A percentile compares a stretch with the other conserved stretches of the same genome.
These are phyloP conservation scores for Suhomyces pyralidae DNA, from an alignment of 805 yeast genomes.

Conservation along the genomic window DNA sequence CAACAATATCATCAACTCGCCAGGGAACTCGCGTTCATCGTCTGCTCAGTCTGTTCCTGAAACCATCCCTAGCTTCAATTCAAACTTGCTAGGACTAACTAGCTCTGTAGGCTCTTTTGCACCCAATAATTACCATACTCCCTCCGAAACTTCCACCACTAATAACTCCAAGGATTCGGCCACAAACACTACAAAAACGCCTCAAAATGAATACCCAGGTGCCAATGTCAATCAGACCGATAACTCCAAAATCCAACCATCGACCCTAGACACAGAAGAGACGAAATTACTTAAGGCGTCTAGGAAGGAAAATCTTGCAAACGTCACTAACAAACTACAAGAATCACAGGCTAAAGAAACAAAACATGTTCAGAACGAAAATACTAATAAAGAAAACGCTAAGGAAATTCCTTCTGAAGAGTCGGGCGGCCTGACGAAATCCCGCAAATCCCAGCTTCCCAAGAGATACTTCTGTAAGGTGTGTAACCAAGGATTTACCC, in stretches of 20 bases:
- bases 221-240: neutral
- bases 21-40: neutral
- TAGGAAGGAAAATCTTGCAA: neutral
- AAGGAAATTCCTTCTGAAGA: neutral
- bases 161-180: neutral
- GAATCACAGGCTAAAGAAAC: too few relatives aligned
- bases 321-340: neutral
- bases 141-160: neutral
- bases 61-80: neutral
- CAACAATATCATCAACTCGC: neutral
- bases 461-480: slow-evolving; percentile 50
- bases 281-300: neutral
- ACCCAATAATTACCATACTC: neutral
- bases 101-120: neutral
- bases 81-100: neutral
- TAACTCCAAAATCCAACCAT: neutral
- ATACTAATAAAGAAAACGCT: too few relatives aligned
- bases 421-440: neutral
- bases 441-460: slow-evolving; percentile 1
- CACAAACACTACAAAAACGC: neutral
- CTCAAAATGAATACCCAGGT: neutral
- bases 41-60: neutral
- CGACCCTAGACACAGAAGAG: neutral
- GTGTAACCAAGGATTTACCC: slow-evolving; percentile 63
- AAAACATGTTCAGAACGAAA: too few relatives aligned